Percentiles rank a stretch among this genome's conserved stretches.
Evolutionary conservation across 139 green algal genomes (phyloP).

Genomic region (Pleodorina starrii): DNA sequence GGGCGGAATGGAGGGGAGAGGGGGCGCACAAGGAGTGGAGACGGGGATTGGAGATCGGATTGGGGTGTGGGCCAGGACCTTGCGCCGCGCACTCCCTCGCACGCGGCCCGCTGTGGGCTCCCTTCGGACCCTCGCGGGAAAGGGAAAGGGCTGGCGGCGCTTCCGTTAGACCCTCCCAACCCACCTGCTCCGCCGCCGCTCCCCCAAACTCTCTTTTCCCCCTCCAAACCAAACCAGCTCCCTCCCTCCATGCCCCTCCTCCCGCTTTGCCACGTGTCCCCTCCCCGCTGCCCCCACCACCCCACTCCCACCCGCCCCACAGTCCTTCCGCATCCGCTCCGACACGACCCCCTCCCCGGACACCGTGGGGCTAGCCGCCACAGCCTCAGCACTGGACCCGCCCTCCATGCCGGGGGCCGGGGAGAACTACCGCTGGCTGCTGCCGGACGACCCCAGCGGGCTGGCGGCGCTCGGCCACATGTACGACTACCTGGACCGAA

Average conservation of each 20-base stretch:
- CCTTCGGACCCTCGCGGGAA: too few species aligned
- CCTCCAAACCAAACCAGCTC: background rate
- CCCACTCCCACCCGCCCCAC: background rate
- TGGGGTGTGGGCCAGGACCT: too few species aligned
- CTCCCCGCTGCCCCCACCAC: background rate
- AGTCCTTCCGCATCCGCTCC: slow-evolving; percentile 9
- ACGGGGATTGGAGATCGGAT: too few species aligned
- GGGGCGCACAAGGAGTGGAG: too few species aligned
- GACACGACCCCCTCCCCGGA: background rate
- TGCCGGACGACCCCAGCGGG: slow-evolving; percentile 35
- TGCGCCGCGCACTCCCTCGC: too few species aligned
- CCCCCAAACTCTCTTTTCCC: too few species aligned
- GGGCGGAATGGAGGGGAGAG: too few species aligned
- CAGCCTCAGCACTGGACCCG: background rate
- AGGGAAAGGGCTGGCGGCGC: too few species aligned
- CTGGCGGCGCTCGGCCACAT: slow-evolving; percentile 30
- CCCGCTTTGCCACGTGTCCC: background rate
- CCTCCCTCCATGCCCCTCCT: background rate
- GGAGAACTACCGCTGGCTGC: slow-evolving; percentile 53
- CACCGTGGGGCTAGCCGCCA: background rate
- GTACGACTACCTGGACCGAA: slow-evolving; percentile 33
- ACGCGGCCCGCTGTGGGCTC: too few species aligned
- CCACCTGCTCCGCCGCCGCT: too few species aligned
- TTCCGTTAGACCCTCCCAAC: too few species aligned
- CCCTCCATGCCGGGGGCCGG: slow-evolving; percentile 43